A percentile compares a stretch with the other conserved stretches of the same genome.
Evolutionary conservation across 192 early-diverging fungal species (phyloP).

Genomic region (Bifiguratus adelaidae): DNA sequence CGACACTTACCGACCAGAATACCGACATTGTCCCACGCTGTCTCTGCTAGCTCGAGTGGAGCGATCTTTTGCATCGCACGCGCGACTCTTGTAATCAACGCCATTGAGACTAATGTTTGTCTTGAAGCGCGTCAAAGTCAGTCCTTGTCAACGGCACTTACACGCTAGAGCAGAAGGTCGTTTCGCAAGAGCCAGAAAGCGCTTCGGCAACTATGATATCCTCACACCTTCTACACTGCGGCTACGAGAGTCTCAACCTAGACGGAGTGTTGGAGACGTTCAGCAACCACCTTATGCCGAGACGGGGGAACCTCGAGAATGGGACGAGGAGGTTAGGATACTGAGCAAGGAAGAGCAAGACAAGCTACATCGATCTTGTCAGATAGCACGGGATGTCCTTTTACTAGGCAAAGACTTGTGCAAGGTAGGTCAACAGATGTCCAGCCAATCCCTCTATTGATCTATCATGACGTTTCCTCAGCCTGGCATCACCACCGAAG

Average conservation of each 20-base stretch:
- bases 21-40: conserved; percentile 92
- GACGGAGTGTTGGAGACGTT: conserved; percentile 28
- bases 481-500: conserved; percentile 33
- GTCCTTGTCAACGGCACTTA: too few species aligned
- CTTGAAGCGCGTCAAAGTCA: too few species aligned
- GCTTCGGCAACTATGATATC: conserved; percentile 18
- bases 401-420: conserved; percentile 37
- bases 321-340: conserved; percentile 29
- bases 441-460: neutral
- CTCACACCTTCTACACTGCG: conserved; percentile 12
- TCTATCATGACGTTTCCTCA: neutral
- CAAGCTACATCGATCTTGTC: conserved; percentile 31
- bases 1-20: conserved; percentile 48
- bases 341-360: conserved; percentile 21
- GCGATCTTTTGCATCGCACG: conserved; percentile 74
- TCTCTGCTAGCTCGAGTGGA: conserved; percentile 70
- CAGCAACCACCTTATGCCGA: conserved; percentile 44
- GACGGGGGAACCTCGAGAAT: conserved; percentile 33
- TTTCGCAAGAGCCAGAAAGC: conserved; percentile 5
- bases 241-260: conserved; percentile 10
- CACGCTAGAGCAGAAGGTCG: neutral
- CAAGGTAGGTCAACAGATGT: conserved; percentile 14
- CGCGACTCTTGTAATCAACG: conserved; percentile 44
- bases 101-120: too few species aligned
- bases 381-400: conserved; percentile 46